Evolutionary conservation across 2,329 filamentous ascomycete genomes (phyloP).

Genomic region (Nothophoma quercina): DNA sequence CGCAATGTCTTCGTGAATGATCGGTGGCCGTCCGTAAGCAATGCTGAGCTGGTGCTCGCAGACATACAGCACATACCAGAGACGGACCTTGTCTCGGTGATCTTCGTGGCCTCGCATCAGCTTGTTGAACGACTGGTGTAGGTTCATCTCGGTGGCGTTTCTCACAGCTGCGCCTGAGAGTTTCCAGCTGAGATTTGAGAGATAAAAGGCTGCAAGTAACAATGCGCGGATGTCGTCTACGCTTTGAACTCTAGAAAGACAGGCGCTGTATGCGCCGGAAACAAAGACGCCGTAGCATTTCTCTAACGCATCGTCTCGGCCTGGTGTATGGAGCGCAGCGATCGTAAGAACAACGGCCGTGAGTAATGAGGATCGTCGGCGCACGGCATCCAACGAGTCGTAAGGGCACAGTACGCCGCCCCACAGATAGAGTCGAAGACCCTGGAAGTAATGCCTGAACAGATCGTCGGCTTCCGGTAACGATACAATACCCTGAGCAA

Average conservation of each 20-base stretch:
- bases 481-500: slow-evolving; percentile 39
- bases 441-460: slow-evolving; percentile 40
- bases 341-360: slow-evolving; percentile 42
- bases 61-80: slow-evolving; percentile 52
- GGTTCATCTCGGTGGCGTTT: slow-evolving; percentile 51
- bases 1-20: slow-evolving; percentile 49
- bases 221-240: slow-evolving; percentile 51
- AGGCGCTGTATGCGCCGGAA: slow-evolving; percentile 42
- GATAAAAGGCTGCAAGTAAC: slow-evolving; percentile 51
- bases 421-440: slow-evolving; percentile 44
- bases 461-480: slow-evolving; percentile 39
- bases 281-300: slow-evolving; percentile 46
- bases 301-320: slow-evolving; percentile 37
- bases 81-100: slow-evolving; percentile 46
- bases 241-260: slow-evolving; percentile 46
- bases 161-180: slow-evolving; percentile 50
- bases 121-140: slow-evolving; percentile 50
- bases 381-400: slow-evolving; percentile 37
- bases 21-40: slow-evolving; percentile 52
- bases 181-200: slow-evolving; percentile 52
- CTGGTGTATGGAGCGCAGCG: slow-evolving; percentile 40
- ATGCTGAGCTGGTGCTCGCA: slow-evolving; percentile 53
- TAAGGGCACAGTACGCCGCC: slow-evolving; percentile 43
- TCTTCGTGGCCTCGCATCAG: slow-evolving; percentile 45
- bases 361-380: slow-evolving; percentile 42